phyloP scores from a whole-genome alignment of 2,329 filamentous ascomycete species.

The Aspergillus candidus region DNA sequence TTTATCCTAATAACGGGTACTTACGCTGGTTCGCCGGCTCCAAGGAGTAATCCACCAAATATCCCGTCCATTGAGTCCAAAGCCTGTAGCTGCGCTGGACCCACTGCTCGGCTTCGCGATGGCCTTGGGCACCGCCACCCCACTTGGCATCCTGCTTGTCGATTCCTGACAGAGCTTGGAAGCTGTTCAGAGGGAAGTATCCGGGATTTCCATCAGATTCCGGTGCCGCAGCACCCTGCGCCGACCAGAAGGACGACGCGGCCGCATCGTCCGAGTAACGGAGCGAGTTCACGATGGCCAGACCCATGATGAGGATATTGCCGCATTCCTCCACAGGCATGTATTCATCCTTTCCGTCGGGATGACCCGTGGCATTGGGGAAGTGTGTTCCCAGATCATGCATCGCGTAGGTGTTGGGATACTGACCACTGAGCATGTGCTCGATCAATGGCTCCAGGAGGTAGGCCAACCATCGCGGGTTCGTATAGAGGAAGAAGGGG shows the following conservation, averaged over 20 bases:
- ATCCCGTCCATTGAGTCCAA: slow-evolving; percentile 72
- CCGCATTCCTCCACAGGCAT: slow-evolving; percentile 58
- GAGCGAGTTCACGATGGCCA: slow-evolving; percentile 70
- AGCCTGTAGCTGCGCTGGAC: slow-evolving; percentile 63
- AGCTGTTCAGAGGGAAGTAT: slow-evolving; percentile 44
- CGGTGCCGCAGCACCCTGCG: slow-evolving; percentile 25
- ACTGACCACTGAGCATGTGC: slow-evolving; percentile 74
- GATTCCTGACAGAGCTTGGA: slow-evolving; percentile 48
- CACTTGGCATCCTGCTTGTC: slow-evolving; percentile 57
- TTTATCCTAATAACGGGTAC: background rate
- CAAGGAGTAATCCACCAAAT: slow-evolving; percentile 67
- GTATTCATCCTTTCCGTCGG: slow-evolving; percentile 48
- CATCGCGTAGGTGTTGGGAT: slow-evolving; percentile 61
- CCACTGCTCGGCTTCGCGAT: slow-evolving; percentile 57
- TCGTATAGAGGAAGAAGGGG: slow-evolving; percentile 81
- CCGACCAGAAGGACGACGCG: slow-evolving; percentile 55
- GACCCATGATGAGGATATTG: slow-evolving; percentile 74
- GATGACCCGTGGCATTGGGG: slow-evolving; percentile 51
- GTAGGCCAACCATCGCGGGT: slow-evolving; percentile 73
- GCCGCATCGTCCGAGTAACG: slow-evolving; percentile 54
- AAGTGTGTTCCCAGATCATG: slow-evolving; percentile 50
- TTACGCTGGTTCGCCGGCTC: slow-evolving; percentile 65
- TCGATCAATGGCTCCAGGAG: slow-evolving; percentile 74
- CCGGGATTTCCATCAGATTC: slow-evolving; percentile 21
- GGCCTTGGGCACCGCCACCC: slow-evolving; percentile 50